These are phyloP conservation scores for Tetragonia tetragonoides DNA, from an alignment of 148 eudicot genomes.

Conservation along the genomic window DNA sequence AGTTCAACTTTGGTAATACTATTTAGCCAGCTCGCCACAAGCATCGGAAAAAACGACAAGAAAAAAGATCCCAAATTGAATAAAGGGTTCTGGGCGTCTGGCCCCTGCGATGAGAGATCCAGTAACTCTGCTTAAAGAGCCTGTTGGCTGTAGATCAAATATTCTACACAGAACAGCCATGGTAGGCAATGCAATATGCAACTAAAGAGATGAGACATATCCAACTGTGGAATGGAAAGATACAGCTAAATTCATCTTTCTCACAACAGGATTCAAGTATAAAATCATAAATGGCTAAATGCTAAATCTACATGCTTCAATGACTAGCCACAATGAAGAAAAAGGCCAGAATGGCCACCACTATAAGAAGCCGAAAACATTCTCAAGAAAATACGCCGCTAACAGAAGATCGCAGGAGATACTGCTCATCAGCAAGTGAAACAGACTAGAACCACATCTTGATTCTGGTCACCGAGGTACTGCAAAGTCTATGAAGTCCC, in stretches of 20 bases:
- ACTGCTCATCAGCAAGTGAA: neutral
- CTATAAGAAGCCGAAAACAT: neutral
- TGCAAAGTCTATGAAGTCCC: conserved; percentile 45
- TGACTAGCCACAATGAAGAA: conserved; percentile 11
- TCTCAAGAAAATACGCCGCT: neutral
- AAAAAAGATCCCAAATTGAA: too few species aligned
- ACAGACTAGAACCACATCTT: conserved; percentile 16
- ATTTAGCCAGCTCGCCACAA: neutral
- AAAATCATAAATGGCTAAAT: neutral
- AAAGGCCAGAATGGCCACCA: neutral
- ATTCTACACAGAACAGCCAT: too few species aligned
- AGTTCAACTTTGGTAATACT: too few species aligned
- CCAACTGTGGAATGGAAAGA: neutral
- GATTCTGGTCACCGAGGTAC: conserved; percentile 53
- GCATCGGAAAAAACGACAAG: neutral
- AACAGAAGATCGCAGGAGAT: neutral
- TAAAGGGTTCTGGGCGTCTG: too few species aligned
- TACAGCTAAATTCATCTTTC: neutral
- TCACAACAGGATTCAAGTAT: too few species aligned
- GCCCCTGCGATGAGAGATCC: too few species aligned
- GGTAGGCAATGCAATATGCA: too few species aligned
- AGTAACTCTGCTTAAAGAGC: too few species aligned
- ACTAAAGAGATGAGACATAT: too few species aligned
- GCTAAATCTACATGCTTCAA: neutral
- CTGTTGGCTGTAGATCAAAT: too few species aligned